Percentiles rank a stretch among this genome's conserved stretches.
phyloP scores from a whole-genome alignment of 83 land plant species.

The Picea engelmannii region DNA sequence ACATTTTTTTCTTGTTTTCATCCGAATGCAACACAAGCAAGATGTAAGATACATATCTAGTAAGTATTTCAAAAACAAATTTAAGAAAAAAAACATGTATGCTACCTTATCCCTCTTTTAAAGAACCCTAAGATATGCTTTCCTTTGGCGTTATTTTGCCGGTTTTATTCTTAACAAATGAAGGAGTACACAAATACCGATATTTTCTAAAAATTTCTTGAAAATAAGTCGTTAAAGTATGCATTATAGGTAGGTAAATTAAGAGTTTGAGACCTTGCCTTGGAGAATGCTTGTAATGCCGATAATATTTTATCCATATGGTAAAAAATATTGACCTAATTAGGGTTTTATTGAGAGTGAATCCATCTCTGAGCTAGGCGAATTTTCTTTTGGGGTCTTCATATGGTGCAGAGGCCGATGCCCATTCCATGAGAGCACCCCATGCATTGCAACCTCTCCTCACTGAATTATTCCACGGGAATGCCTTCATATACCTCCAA shows the following conservation, averaged over 20 bases:
- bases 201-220: constrained; percentile 76
- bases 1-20: too few species aligned
- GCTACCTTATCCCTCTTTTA: too few species aligned
- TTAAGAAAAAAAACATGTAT: too few species aligned
- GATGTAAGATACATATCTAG: too few species aligned
- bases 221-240: constrained; percentile 75
- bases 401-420: constrained; percentile 24
- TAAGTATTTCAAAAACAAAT: too few species aligned
- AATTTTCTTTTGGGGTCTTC: constrained; percentile 19
- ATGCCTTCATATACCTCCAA: constrained; percentile 37
- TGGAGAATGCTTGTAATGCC: too few species aligned
- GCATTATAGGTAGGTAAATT: constrained; percentile 27
- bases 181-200: constrained; percentile 51
- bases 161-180: constrained; percentile 64
- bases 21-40: too few species aligned
- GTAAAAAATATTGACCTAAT: neutral
- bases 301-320: too few species aligned
- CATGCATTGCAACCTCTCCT: constrained; percentile 49
- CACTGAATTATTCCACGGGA: constrained; percentile 44
- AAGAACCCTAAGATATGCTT: too few species aligned
- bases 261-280: neutral
- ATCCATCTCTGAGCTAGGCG: constrained; percentile 22
- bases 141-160: too few species aligned
- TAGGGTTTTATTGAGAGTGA: too few species aligned
- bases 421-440: constrained; percentile 48